Base-by-base conservation (phyloP, 257 asterid species). In the Lycium ferocissimum region DNA sequence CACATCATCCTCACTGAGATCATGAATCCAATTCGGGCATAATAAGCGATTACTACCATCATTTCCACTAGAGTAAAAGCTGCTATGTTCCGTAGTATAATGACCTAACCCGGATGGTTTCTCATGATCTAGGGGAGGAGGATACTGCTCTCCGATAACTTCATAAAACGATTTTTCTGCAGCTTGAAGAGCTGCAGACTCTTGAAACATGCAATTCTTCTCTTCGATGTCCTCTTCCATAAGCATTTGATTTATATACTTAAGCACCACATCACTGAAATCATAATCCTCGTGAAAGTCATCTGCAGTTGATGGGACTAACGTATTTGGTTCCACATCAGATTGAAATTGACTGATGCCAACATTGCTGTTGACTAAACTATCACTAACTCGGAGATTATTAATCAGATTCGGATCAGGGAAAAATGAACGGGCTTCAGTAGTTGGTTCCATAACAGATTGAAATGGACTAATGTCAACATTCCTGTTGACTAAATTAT, bases 201-300 rank as follows among this genome's bases (percentile, higher is more conserved):
- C 94, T 67, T 91, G 93, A 82, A 93, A 89, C 94, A 91, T 86
- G 54, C 87, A 87, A 1, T 92, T 15, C 85, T 89, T 90, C 35
- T 94, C 94, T 84, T 91, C 97, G 89, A 91, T 94, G 35, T 93
- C 97, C 88, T 94, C 98, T 65, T 93, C 94, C 97, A 94, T 93
- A 22, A 93, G 90, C 86, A 94, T 90, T 85, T 89, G 91, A 87
- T 90, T 90, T 86, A 94, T 93, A 88, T 87, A 94, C n/a, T 92
- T 88, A 87, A 94, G 79, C 2, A 89, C 89, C 7, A 86, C 89
- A 85, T 92, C 94, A 0, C 94, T 90, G 51, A 92, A 88, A 89
- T 91, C 97, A 20, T 90, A 89, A 81, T 91, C 94, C 33, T 90
- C 93, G 22, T 58, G 80, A 69, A n/a, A 63, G 7, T 70, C 89